Conservation (phyloP, 148 eudicot genomes). For the Persicaria tinctoria region DNA sequence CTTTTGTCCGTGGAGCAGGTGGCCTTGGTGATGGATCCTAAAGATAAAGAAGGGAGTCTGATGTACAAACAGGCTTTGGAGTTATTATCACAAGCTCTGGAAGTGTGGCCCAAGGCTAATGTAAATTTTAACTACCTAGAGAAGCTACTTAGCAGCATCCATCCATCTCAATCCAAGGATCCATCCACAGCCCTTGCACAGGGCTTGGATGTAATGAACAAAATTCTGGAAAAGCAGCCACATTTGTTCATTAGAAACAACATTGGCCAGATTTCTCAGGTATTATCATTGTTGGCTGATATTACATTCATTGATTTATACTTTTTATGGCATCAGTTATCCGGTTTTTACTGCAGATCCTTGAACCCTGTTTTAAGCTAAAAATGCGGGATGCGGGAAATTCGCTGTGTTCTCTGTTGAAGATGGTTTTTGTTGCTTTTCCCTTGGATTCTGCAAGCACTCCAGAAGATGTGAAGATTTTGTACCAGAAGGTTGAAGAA, state of each 20-base stretch:
- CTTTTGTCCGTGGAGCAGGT: constrained; percentile 35
- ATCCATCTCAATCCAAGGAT: constrained; percentile 92
- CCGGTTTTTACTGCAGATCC: constrained; percentile 51
- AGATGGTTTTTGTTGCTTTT: constrained; percentile 84
- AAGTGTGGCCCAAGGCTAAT: constrained; percentile 99
- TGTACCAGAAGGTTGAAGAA: constrained; percentile 88
- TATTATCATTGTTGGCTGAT: background rate
- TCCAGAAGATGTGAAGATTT: constrained; percentile 70
- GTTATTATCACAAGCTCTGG: constrained; percentile 90
- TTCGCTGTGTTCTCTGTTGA: constrained; percentile 87
- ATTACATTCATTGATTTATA: background rate
- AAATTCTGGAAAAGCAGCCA: constrained; percentile 96
- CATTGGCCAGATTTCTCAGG: constrained; percentile 67
- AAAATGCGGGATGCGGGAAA: constrained; percentile 94
- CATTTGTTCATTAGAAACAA: constrained; percentile 89
- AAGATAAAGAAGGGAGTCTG: constrained; percentile 91
- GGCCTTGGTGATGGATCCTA: constrained; percentile 94
- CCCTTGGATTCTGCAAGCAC: constrained; percentile 74
- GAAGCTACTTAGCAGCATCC: constrained; percentile 89
- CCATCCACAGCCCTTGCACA: constrained; percentile 96
- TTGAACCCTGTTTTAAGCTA: constrained; percentile 93
- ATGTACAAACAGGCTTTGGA: constrained; percentile 98
- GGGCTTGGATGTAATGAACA: constrained; percentile 97
- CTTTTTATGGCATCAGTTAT: background rate
- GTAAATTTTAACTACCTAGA: constrained; percentile 97